A percentile compares a stretch with the other conserved stretches of the same genome.
Evolutionary conservation across 2,329 filamentous ascomycete species (phyloP).

Genomic region (Pseudogymnoascus sp.): DNA sequence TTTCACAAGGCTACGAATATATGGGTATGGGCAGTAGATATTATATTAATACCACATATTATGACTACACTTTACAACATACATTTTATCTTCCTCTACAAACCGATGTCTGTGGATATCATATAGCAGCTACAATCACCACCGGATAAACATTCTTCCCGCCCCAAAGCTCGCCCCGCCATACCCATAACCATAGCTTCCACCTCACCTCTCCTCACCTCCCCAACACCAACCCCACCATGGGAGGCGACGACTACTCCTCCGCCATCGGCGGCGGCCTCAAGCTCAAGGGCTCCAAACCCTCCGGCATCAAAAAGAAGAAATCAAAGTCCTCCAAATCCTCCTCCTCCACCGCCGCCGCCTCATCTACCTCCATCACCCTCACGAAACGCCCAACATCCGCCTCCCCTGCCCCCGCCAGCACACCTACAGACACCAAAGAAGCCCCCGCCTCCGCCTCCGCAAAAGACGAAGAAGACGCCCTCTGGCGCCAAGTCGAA

Average conservation of each 20-base stretch:
- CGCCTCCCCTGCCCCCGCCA: neutral
- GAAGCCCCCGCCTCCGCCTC: constrained; percentile 34
- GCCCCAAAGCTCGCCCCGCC: neutral
- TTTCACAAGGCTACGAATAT: constrained; percentile 8
- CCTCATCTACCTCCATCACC: neutral
- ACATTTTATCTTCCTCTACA: neutral
- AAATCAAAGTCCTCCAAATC: constrained; percentile 28
- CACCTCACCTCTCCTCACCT: neutral
- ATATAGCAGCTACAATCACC: neutral
- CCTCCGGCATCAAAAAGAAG: constrained; percentile 58
- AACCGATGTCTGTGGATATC: neutral
- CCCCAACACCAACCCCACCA: constrained; percentile 28
- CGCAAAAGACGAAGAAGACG: constrained; percentile 43
- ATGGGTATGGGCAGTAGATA: neutral
- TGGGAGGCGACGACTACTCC: constrained; percentile 71
- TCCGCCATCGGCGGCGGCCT: constrained; percentile 62
- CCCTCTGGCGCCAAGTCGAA: constrained; percentile 7
- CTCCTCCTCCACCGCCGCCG: neutral
- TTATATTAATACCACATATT: constrained; percentile 4
- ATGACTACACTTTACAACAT: neutral
- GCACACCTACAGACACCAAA: constrained; percentile 25
- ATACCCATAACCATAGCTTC: neutral
- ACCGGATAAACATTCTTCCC: constrained; percentile 4
- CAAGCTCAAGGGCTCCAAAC: constrained; percentile 70
- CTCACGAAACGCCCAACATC: neutral